A percentile compares a stretch with the other conserved stretches of the same genome.
These are phyloP conservation scores for Phytopythium litorale DNA, from an alignment of 352 stramenopile species.

Conservation along the genomic window DNA sequence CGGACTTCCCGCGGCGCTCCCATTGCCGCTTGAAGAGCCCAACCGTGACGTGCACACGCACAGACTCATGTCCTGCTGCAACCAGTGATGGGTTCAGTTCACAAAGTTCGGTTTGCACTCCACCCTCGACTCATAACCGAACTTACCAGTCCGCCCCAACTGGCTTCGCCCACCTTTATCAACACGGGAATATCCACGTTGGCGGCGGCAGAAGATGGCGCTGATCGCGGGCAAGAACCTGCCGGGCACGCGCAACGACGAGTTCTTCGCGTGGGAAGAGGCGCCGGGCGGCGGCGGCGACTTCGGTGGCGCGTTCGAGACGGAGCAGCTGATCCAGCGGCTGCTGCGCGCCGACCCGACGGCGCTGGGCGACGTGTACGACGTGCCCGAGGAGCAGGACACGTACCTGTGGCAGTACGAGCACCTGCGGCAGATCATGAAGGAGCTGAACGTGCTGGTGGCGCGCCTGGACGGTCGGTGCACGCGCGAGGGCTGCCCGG, in stretches of 20 bases:
- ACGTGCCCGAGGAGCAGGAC: conserved; percentile 73
- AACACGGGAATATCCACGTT: background rate
- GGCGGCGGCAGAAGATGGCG: conserved; percentile 19
- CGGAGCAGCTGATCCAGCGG: conserved; percentile 77
- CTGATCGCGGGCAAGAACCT: conserved; percentile 67
- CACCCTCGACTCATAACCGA: background rate
- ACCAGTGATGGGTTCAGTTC: background rate
- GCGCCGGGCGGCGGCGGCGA: conserved; percentile 17
- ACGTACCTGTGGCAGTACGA: conserved; percentile 86
- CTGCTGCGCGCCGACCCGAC: conserved; percentile 59
- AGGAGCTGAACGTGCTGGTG: conserved; percentile 78
- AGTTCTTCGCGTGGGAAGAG: conserved; percentile 78
- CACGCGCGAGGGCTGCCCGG: conserved; percentile 61
- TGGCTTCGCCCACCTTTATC: background rate
- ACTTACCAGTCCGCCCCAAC: background rate
- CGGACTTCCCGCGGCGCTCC: too few species aligned
- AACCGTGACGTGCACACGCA: background rate
- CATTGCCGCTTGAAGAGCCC: too few species aligned
- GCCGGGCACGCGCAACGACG: conserved; percentile 65
- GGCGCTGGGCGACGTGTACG: conserved; percentile 59
- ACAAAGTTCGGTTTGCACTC: background rate
- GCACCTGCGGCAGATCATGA: conserved; percentile 80
- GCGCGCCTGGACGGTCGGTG: conserved; percentile 57
- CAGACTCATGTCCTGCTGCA: background rate
- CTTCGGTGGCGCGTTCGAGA: conserved; percentile 55